Conservation (phyloP, 2,329 filamentous ascomycete genomes). For the Chaetomiaceae sp. region DNA sequence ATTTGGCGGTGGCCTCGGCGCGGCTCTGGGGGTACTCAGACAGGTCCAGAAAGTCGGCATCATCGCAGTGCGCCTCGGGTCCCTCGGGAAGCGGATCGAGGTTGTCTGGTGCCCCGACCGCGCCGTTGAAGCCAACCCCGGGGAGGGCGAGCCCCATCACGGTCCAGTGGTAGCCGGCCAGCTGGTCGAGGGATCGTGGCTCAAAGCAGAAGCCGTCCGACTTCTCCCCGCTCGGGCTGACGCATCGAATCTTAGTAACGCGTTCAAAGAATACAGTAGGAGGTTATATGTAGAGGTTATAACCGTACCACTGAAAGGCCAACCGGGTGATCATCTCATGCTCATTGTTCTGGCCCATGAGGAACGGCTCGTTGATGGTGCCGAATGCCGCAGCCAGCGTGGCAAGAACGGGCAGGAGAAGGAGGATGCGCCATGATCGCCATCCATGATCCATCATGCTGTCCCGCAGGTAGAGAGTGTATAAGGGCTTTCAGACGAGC, state of each 20-base stretch:
- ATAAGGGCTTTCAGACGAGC: too few species aligned
- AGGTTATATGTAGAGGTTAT: neutral
- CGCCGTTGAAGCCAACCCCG: constrained; percentile 21
- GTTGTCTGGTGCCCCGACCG: constrained; percentile 20
- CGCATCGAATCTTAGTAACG: neutral
- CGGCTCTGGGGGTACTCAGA: constrained; percentile 20
- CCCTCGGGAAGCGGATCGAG: constrained; percentile 21
- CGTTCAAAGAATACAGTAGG: neutral
- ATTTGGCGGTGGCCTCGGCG: constrained; percentile 14
- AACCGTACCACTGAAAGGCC: constrained; percentile 18
- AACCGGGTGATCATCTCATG: constrained; percentile 24
- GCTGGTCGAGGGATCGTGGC: constrained; percentile 21
- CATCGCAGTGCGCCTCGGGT: constrained; percentile 22
- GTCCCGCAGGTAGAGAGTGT: too few species aligned
- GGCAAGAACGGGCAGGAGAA: too few species aligned
- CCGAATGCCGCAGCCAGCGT: constrained; percentile 12
- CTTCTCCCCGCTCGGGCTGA: constrained; percentile 8
- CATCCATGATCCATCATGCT: too few species aligned
- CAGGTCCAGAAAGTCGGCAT: constrained; percentile 22
- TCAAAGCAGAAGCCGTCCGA: constrained; percentile 23
- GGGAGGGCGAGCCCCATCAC: constrained; percentile 18
- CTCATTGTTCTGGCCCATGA: constrained; percentile 23
- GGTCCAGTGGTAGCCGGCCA: constrained; percentile 20
- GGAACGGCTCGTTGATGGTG: constrained; percentile 21
- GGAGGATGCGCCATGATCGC: too few species aligned